Conservation (phyloP, 495 filamentous ascomycete species). For the Neurospora terricola region DNA sequence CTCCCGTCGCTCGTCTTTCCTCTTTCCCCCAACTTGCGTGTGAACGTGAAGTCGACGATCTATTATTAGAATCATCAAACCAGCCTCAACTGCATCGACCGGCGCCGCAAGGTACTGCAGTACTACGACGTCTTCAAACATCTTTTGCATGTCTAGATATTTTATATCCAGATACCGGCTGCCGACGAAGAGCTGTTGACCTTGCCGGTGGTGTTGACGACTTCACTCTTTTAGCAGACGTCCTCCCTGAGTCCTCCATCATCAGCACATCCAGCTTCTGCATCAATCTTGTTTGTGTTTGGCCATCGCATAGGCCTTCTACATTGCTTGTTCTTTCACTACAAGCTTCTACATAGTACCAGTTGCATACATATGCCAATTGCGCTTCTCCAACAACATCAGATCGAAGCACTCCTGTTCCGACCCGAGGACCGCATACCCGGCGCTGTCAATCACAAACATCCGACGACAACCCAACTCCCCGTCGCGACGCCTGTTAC, state of each 20-base stretch:
- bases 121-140: not conserved
- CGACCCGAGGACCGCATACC: not conserved
- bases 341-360: not conserved
- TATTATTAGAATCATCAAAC: slow-evolving; percentile 28
- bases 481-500: not conserved
- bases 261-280: not conserved
- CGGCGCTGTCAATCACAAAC: not conserved
- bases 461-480: not conserved
- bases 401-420: not conserved
- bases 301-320: not conserved
- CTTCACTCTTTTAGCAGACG: not conserved
- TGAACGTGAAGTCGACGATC: slow-evolving; percentile 7
- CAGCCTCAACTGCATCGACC: slow-evolving; percentile 27
- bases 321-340: not conserved
- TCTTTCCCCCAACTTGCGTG: slow-evolving; percentile 14
- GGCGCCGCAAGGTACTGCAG: slow-evolving; percentile 18
- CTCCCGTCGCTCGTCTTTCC: slow-evolving; percentile 13
- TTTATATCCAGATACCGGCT: not conserved
- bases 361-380: not conserved
- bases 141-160: not conserved
- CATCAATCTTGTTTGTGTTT: not conserved
- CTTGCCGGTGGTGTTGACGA: not conserved
- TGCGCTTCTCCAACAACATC: not conserved
- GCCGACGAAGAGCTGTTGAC: not conserved
- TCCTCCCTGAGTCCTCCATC: not conserved